Evolutionary conservation across 2,329 filamentous ascomycete genomes (phyloP), one percentile per base, ranked within the genome.

Genomic region (Huntiella abstrusa): DNA sequence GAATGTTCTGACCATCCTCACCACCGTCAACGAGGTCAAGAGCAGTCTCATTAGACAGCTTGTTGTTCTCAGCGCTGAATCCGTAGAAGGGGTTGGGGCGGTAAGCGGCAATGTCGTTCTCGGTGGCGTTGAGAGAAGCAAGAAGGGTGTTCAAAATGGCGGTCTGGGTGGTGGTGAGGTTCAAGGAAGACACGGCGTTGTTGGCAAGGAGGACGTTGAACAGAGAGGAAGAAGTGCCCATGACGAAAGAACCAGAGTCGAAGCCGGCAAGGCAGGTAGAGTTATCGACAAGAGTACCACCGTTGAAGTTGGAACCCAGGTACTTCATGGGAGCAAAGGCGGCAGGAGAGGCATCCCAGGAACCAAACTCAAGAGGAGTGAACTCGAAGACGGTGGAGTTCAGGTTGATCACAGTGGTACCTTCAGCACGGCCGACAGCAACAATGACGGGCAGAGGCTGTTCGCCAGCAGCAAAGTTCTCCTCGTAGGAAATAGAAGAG

Each of bases 21-120:
- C 84, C 83, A 34, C 84, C 84, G 53, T 92, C 84, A 10, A 88
- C 83, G 3, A 92, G 69, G 3, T 78, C 82, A 10, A 92, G 70
- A 10, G 64, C 59, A 5, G 67, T 62, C 2, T 64, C 17, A 64
- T 70, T 32, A 59, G 61, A 55, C 51, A 60, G 60, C 5, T 63
- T 55, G 54, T 64, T 64, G 49, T 72, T 53, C 60, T 43, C 56
- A 1, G 61, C 53, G 54, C 73, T 69, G 62, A 66, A 77, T 50
- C 66, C 59, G 53, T 67, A 58, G 56, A 67, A 57, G 66, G 73
- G 78, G 58, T 82, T 82, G 4, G 71, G 72, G 1, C 59, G 59
- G 63, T 73, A 80, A 58, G 81, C 71, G 1, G 84, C 83, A 53
- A 92, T 87, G 51, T 91, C 84, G 51, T 87, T 68, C 55, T 80